Percentiles rank a stretch among this genome's conserved stretches.
Conservation (phyloP, 1,284 basidiomycete genomes). For the Laetiporus sulphureus region DNA sequence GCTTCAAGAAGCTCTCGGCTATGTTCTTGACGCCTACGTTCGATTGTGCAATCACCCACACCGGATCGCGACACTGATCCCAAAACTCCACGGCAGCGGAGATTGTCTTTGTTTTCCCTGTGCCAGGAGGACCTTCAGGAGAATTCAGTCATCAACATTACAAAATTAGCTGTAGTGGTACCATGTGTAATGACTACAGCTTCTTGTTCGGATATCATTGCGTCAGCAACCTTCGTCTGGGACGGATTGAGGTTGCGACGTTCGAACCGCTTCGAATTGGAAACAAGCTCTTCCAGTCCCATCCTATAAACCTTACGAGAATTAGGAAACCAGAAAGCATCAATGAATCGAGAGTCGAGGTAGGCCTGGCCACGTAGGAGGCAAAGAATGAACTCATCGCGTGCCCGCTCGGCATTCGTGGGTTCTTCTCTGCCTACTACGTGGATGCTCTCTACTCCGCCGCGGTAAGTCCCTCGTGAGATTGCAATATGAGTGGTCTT, state of each 20-base stretch:
- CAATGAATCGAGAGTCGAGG: constrained; percentile 1
- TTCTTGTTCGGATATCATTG: not conserved
- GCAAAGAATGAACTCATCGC: constrained; percentile 4
- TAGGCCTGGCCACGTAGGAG: not conserved
- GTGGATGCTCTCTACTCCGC: constrained; percentile 1
- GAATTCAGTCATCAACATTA: not conserved
- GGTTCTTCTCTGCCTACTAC: constrained; percentile 6
- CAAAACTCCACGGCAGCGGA: constrained; percentile 18
- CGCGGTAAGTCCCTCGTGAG: not conserved
- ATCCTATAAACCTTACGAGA: no score
- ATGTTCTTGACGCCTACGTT: constrained; percentile 47
- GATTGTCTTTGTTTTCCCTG: constrained; percentile 31
- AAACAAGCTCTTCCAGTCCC: not conserved
- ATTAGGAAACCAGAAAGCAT: constrained; percentile 4
- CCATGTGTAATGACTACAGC: constrained; percentile 11
- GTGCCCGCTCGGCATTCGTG: constrained; percentile 4
- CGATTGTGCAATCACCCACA: constrained; percentile 29
- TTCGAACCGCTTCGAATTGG: not conserved
- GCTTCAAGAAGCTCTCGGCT: constrained; percentile 35
- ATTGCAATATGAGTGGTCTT: constrained; percentile 1
- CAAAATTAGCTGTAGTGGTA: not conserved
- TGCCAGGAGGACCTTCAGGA: constrained; percentile 13
- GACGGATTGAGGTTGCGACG: constrained; percentile 3
- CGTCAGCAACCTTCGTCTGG: not conserved
- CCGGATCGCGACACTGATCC: constrained; percentile 1